These are phyloP conservation scores for Solanum arcanum DNA, from an alignment of 257 asterid species.

Conservation along the genomic window DNA sequence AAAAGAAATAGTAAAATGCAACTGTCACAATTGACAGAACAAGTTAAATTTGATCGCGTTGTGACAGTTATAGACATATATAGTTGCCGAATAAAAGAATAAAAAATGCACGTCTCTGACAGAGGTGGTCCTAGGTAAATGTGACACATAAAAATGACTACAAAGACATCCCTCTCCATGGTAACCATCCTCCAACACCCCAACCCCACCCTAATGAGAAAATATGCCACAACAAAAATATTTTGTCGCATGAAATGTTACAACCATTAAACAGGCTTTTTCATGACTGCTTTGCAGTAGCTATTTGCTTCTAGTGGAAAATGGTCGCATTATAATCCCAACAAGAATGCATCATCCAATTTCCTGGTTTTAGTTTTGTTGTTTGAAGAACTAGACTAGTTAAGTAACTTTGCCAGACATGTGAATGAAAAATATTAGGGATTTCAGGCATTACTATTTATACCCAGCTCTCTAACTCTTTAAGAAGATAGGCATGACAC, in stretches of 20 bases:
- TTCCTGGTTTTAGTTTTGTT: not conserved
- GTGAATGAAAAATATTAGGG: not conserved
- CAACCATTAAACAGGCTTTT: not conserved
- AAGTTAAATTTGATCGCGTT: constrained; percentile 2
- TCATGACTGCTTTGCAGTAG: not conserved
- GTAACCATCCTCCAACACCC: not conserved
- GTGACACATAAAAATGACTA: not conserved
- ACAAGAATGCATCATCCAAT: not conserved
- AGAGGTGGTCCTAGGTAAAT: not conserved
- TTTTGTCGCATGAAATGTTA: not conserved
- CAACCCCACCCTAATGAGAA: not conserved
- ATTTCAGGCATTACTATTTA: not conserved
- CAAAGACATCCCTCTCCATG: not conserved
- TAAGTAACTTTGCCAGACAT: not conserved
- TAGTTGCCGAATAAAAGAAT: not conserved
- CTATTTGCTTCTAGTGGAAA: not conserved
- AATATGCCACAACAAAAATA: not conserved
- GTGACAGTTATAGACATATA: not conserved
- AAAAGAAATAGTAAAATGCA: constrained; percentile 70
- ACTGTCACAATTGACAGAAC: constrained; percentile 42
- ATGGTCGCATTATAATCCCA: not conserved
- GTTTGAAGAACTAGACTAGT: not conserved
- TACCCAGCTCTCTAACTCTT: not conserved
- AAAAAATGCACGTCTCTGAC: not conserved
- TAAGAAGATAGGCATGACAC: not conserved